These are phyloP conservation scores for Russula foetens DNA, from an alignment of 768 basidiomycete genomes.

Conservation along the genomic window DNA sequence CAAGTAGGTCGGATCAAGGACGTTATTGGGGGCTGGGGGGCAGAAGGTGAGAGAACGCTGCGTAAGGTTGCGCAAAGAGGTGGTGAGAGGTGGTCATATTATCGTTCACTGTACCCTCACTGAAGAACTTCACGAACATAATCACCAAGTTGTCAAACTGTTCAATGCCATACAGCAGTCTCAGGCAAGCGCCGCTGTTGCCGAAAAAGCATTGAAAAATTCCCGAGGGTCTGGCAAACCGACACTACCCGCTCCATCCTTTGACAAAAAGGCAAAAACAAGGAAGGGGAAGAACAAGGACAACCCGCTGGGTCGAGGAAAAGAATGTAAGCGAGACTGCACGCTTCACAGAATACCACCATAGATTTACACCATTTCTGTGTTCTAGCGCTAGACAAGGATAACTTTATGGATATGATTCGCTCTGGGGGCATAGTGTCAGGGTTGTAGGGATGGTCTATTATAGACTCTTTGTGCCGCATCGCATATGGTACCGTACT, in stretches of 20 bases:
- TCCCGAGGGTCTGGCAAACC: slow-evolving; percentile 67
- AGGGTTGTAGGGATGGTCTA: slow-evolving; percentile 42
- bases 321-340: slow-evolving; percentile 41
- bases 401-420: slow-evolving; percentile 78
- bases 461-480: no score
- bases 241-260: slow-evolving; percentile 55
- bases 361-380: slow-evolving; percentile 1
- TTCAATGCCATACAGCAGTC: slow-evolving; percentile 85
- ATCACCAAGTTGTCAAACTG: slow-evolving; percentile 58
- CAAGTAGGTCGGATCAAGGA: slow-evolving; percentile 59
- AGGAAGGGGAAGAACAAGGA: slow-evolving; percentile 48
- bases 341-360: neutral
- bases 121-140: neutral
- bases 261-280: slow-evolving; percentile 39
- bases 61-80: slow-evolving; percentile 83
- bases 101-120: neutral
- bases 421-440: slow-evolving; percentile 75
- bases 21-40: slow-evolving; percentile 86
- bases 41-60: slow-evolving; percentile 65
- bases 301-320: slow-evolving; percentile 44
- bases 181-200: slow-evolving; percentile 46
- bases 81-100: slow-evolving; percentile 38
- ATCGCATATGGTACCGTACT: no score
- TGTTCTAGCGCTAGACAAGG: slow-evolving; percentile 50
- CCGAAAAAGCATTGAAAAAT: slow-evolving; percentile 50